These are phyloP conservation scores for Geotrichum fermentans DNA, from an alignment of 1,139 yeast genomes.

Conservation along the genomic window DNA sequence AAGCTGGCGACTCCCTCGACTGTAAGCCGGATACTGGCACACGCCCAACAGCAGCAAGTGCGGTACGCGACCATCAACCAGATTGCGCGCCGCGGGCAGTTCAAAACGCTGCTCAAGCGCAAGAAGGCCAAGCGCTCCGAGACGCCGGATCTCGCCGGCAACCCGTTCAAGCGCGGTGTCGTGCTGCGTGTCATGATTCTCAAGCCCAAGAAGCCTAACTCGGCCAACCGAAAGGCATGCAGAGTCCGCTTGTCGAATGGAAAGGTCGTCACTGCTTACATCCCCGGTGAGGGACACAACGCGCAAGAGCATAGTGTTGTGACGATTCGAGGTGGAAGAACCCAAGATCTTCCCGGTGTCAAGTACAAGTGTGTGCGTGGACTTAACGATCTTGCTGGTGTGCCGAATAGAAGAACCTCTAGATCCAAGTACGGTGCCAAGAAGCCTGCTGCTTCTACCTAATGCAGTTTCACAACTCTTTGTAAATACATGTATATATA, in stretches of 20 bases:
- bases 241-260: conserved; percentile 93
- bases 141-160: conserved; percentile 75
- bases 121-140: conserved; percentile 50
- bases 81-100: conserved; percentile 32
- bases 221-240: conserved; percentile 95
- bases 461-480: not conserved
- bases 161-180: conserved; percentile 89
- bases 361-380: conserved; percentile 94
- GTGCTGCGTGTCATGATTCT: conserved; percentile 91
- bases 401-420: conserved; percentile 83
- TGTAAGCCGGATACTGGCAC: conserved; percentile 4
- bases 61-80: conserved; percentile 32
- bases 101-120: conserved; percentile 37
- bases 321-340: conserved; percentile 93
- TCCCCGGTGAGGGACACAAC: conserved; percentile 98
- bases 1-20: not conserved
- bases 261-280: conserved; percentile 81
- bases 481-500: not conserved
- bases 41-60: conserved; percentile 19
- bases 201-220: conserved; percentile 97
- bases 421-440: conserved; percentile 93
- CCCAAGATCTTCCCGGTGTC: conserved; percentile 97
- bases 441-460: conserved; percentile 52
- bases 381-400: conserved; percentile 88
- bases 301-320: conserved; percentile 98